phyloP scores from a whole-genome alignment of 2,329 filamentous ascomycete genomes.

The Tolypocladium cylindrosporum region DNA sequence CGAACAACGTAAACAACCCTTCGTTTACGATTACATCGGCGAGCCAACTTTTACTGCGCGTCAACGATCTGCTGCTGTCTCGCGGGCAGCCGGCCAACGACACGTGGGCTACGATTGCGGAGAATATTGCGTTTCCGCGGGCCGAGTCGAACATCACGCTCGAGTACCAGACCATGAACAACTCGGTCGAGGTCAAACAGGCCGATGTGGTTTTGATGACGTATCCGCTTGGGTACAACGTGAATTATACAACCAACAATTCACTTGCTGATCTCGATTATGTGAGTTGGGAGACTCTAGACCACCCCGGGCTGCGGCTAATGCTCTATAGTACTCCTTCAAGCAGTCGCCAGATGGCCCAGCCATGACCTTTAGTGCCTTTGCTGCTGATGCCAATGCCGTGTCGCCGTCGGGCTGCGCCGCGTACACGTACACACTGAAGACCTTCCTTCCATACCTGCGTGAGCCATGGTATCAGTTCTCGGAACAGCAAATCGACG shows the following conservation, averaged over 20 bases:
- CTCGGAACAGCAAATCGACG: slow-evolving; percentile 57
- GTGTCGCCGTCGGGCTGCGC: slow-evolving; percentile 59
- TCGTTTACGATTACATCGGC: slow-evolving; percentile 59
- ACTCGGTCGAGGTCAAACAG: slow-evolving; percentile 55
- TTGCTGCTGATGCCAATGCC: slow-evolving; percentile 55
- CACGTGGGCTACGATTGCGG: slow-evolving; percentile 19
- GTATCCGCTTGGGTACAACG: slow-evolving; percentile 53
- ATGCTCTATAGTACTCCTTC: slow-evolving; percentile 15
- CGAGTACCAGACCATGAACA: slow-evolving; percentile 59
- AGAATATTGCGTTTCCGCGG: slow-evolving; percentile 8
- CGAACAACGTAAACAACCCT: slow-evolving; percentile 56
- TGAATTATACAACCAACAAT: slow-evolving; percentile 9
- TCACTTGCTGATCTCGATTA: slow-evolving; percentile 12
- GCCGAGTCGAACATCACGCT: slow-evolving; percentile 37
- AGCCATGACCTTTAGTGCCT: slow-evolving; percentile 65
- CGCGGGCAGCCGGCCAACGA: slow-evolving; percentile 44
- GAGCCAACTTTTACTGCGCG: slow-evolving; percentile 40
- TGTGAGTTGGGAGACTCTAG: slow-evolving; percentile 3
- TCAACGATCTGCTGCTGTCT: slow-evolving; percentile 45
- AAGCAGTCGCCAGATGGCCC: slow-evolving; percentile 46
- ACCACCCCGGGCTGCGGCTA: not conserved
- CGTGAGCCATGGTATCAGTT: slow-evolving; percentile 61
- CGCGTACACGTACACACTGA: slow-evolving; percentile 56
- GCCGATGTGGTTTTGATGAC: slow-evolving; percentile 59
- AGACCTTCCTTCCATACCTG: slow-evolving; percentile 52